phyloP scores from a whole-genome alignment of 768 basidiomycete species.

The Suillus cothurnatus region DNA sequence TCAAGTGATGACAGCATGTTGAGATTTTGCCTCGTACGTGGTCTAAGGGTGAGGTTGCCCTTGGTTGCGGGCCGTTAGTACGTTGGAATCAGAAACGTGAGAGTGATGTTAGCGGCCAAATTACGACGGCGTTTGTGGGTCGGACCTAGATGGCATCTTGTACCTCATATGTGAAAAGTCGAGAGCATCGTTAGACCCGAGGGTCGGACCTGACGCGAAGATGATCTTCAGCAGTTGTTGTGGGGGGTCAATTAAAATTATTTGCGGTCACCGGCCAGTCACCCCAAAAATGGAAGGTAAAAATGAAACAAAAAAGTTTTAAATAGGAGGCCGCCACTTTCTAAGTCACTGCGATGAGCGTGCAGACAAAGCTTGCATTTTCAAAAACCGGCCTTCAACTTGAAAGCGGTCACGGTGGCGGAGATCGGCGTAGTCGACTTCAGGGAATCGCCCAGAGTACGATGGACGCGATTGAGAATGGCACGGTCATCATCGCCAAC shows the following conservation, averaged over 20 bases:
- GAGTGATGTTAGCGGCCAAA: not conserved
- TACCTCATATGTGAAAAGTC: not conserved
- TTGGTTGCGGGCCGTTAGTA: not conserved
- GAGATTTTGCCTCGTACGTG: not conserved
- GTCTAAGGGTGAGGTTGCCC: not conserved
- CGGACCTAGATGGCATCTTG: not conserved
- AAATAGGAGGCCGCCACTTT: not conserved
- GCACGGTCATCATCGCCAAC: constrained; percentile 38
- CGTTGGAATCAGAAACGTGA: constrained; percentile 3
- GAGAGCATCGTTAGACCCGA: not conserved
- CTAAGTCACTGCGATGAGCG: not conserved
- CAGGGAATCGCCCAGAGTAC: constrained; percentile 54
- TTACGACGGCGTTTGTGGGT: not conserved
- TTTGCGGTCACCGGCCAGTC: not conserved
- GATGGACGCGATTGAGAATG: constrained; percentile 47
- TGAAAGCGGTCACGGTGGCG: no score
- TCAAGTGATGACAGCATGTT: constrained; percentile 28
- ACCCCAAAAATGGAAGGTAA: not conserved
- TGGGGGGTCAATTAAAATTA: not conserved
- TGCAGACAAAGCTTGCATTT: constrained; percentile 11
- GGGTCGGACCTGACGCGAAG: not conserved
- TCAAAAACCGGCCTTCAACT: not conserved
- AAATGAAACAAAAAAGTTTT: not conserved
- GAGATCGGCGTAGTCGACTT: constrained; percentile 18
- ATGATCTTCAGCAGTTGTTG: not conserved